A percentile compares a stretch with the other conserved stretches of the same genome.
These are phyloP conservation scores for Phalaenopsis aphrodite DNA, from an alignment of 106 monocot genomes.

Conservation along the genomic window DNA sequence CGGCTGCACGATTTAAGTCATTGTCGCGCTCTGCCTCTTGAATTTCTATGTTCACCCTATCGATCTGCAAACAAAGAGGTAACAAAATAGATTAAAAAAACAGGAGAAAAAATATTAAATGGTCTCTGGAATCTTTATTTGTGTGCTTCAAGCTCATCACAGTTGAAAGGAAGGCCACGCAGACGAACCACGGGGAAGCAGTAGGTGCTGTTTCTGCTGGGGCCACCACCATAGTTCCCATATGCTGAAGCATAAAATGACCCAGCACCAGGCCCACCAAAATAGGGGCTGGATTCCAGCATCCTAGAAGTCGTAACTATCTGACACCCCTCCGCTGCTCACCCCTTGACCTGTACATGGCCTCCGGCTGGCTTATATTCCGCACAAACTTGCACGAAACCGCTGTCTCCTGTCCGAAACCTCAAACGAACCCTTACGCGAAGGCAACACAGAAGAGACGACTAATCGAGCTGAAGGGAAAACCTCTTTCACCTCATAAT, in stretches of 20 bases:
- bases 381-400: neutral
- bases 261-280: constrained; percentile 4
- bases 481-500: constrained; percentile 41
- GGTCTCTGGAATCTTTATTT: constrained; percentile 8
- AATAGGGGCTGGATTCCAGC: constrained; percentile 18
- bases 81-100: neutral
- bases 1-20: constrained; percentile 93
- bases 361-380: neutral
- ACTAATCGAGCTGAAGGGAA: no score
- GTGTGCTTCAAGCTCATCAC: constrained; percentile 57
- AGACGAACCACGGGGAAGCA: constrained; percentile 24
- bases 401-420: neutral
- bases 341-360: constrained; percentile 1
- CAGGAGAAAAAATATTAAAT: neutral
- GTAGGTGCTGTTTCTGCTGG: neutral
- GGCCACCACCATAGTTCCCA: constrained; percentile 1
- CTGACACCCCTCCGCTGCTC: constrained; percentile 17
- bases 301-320: constrained; percentile 26
- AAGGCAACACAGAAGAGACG: no score
- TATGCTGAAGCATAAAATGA: constrained; percentile 7
- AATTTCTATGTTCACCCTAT: constrained; percentile 96
- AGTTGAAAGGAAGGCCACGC: constrained; percentile 49
- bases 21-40: constrained; percentile 97
- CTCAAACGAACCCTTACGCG: no score
- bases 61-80: constrained; percentile 48